Evolutionary conservation across 495 filamentous ascomycete genomes (phyloP).

Genomic region (Stereocaulon alpinum): DNA sequence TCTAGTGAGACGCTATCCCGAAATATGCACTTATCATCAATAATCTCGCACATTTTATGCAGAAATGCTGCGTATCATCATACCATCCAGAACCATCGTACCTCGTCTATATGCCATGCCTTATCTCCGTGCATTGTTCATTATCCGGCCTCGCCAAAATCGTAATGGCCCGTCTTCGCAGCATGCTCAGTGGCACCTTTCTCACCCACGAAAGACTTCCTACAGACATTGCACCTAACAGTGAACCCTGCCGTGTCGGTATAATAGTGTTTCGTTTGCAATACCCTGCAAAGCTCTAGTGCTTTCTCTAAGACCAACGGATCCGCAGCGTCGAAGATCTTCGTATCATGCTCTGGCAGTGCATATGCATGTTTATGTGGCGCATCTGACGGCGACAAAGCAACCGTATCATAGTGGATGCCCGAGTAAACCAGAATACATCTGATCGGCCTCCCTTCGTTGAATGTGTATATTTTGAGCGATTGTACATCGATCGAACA

Average conservation of each 20-base stretch:
- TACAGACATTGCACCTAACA: slow-evolving; percentile 71
- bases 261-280: slow-evolving; percentile 69
- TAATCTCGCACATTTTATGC: not conserved
- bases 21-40: not conserved
- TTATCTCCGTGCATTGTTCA: not conserved
- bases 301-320: slow-evolving; percentile 59
- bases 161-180: slow-evolving; percentile 50
- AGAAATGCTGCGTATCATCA: no score
- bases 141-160: slow-evolving; percentile 58
- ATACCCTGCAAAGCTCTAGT: slow-evolving; percentile 57
- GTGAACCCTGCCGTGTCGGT: slow-evolving; percentile 79
- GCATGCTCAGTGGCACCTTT: slow-evolving; percentile 60
- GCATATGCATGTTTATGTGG: slow-evolving; percentile 45
- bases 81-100: no score
- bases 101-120: not conserved
- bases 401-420: slow-evolving; percentile 93
- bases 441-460: slow-evolving; percentile 58
- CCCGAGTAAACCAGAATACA: slow-evolving; percentile 87
- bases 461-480: slow-evolving; percentile 62
- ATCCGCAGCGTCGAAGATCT: slow-evolving; percentile 64
- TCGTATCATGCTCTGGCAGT: slow-evolving; percentile 63
- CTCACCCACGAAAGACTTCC: slow-evolving; percentile 64
- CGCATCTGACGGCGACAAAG: slow-evolving; percentile 55
- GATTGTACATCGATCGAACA: slow-evolving; percentile 71
- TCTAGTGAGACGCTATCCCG: not conserved